Base-by-base conservation (phyloP, 768 basidiomycete species). In the Filobasidium wieringae region DNA sequence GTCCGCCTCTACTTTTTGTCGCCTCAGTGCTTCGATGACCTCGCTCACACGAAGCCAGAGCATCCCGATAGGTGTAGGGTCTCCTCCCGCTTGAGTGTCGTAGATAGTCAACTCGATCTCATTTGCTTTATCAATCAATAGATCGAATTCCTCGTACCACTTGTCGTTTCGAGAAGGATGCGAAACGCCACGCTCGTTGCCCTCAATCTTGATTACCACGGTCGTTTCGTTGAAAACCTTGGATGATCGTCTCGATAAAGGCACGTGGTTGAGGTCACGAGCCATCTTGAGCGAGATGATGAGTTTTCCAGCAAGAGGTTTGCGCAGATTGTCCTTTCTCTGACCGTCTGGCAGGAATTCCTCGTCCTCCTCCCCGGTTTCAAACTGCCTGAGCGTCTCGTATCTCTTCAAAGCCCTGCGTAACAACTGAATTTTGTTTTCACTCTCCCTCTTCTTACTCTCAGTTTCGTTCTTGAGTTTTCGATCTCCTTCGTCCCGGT, bases 141-240 rank as follows among this genome's bases (percentile, higher is more conserved):
- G 88, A 74, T 93, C 90, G 62, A 97, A 96, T 59, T 91, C 88
- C 74, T 99, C 92, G 70, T 89, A 88, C 95, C 95, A 99, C 43
- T 87, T 84, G 75, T 97, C 95, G 29, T 86, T 95, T 59, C 90
- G 84, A 9, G 90, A 85, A 7, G 89, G 87, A 70, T 93, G 90
- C 0, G 92, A 91, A 57, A 85, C 83, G 4, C 89, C 93, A 14
- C 88, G 80, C 65, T 91, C 87, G 19, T 88, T 90, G 22, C 93
- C 91, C 77, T 99, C 95, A 11, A 97, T 87, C 70, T 96, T 95
- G 76, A 97, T 81, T 32, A 88, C 88, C 40, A 97, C 87, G 70
- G 82, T 82, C 0, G 95, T 93, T 71, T 99, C 95, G 57, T 81
- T 80, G 43, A 75, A 75, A 59, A 84, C 82, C 66, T 89, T 90